phyloP scores from a whole-genome alignment of 2,329 filamentous ascomycete genomes.

The Aspergillus piperis region DNA sequence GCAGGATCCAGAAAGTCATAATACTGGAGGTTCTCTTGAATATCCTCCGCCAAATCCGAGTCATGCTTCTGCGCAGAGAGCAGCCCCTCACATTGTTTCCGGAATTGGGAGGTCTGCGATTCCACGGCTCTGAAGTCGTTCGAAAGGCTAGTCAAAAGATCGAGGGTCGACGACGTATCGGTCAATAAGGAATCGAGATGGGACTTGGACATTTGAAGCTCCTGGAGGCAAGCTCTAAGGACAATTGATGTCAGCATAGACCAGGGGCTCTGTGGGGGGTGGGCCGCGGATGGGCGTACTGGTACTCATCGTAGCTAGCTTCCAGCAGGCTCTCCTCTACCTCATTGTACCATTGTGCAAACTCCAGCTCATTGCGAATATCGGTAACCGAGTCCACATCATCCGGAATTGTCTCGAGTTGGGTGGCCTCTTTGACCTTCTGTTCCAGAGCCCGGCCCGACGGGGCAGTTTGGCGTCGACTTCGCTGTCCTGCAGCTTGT shows the following conservation, averaged over 20 bases:
- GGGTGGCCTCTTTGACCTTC: constrained; percentile 24
- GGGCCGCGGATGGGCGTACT: constrained; percentile 53
- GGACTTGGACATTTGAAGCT: constrained; percentile 75
- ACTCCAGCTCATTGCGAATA: constrained; percentile 61
- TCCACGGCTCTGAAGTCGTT: constrained; percentile 87
- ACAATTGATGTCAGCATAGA: constrained; percentile 11
- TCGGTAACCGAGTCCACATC: constrained; percentile 31
- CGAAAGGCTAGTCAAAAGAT: constrained; percentile 75
- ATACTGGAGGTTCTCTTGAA: constrained; percentile 88
- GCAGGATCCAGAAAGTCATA: constrained; percentile 92
- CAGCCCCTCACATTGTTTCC: constrained; percentile 86
- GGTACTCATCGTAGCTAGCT: constrained; percentile 81
- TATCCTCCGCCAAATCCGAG: constrained; percentile 75
- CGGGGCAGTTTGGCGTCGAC: constrained; percentile 41
- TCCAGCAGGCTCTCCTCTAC: constrained; percentile 71
- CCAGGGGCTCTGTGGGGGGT: constrained; percentile 2
- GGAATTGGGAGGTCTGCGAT: constrained; percentile 87
- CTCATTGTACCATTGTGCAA: constrained; percentile 59
- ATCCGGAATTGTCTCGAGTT: constrained; percentile 17
- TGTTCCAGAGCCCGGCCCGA: constrained; percentile 36
- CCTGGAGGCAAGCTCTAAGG: constrained; percentile 72
- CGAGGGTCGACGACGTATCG: constrained; percentile 74
- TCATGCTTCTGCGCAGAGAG: constrained; percentile 79
- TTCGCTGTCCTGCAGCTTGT: constrained; percentile 34
- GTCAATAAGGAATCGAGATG: constrained; percentile 78